Evolutionary conservation across 1,284 basidiomycete species (phyloP).

Genomic region (Rhodotorula glutinis): DNA sequence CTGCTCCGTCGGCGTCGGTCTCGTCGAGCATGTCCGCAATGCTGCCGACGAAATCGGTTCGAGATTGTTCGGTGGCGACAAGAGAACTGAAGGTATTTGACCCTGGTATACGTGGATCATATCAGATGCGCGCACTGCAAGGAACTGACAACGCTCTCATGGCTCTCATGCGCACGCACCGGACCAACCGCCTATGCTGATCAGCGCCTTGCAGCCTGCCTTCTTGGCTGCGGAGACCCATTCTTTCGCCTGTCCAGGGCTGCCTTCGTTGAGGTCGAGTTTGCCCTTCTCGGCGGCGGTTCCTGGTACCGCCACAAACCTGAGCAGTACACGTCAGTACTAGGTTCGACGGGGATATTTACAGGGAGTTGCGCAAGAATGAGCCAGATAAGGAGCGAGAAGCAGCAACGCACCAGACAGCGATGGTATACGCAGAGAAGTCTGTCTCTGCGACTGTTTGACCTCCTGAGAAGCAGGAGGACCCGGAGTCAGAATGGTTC

Average conservation of each 20-base stretch:
- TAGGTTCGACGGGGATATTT: no score
- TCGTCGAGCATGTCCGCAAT: background rate
- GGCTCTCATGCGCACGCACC: no score
- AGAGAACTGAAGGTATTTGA: background rate
- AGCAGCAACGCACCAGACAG: background rate
- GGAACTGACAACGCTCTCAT: background rate
- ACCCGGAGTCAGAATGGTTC: background rate
- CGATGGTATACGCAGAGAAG: background rate
- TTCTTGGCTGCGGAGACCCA: conserved; percentile 7
- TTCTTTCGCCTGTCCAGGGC: conserved; percentile 6
- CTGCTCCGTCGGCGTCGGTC: no score
- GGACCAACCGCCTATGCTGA: conserved; percentile 11
- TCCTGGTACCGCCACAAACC: conserved; percentile 15
- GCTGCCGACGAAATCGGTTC: background rate
- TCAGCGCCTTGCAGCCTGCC: conserved; percentile 5
- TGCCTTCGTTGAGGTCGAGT: conserved; percentile 1
- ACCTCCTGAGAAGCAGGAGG: background rate
- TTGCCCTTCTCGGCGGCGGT: conserved; percentile 1
- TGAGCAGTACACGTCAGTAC: no score
- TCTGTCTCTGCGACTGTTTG: conserved; percentile 3
- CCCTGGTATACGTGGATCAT: background rate
- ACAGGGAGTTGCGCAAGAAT: no score
- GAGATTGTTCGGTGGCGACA: background rate
- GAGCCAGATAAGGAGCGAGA: background rate
- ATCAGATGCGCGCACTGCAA: no score